phyloP scores from a whole-genome alignment of 495 filamentous ascomycete genomes.

The Xylaria cubensis region DNA sequence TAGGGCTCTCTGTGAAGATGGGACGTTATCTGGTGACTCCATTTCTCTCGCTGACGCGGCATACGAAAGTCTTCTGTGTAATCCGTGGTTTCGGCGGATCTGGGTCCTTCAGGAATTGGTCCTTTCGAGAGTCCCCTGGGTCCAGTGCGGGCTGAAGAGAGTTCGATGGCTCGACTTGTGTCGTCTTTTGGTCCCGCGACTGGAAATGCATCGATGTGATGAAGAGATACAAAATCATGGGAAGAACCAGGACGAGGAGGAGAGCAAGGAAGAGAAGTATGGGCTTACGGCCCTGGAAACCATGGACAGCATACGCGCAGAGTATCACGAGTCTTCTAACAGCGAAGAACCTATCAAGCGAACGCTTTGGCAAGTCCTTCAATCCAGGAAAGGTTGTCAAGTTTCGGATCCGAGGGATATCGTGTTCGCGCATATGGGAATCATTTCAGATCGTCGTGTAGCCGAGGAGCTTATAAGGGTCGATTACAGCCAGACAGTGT shows the following conservation, averaged over 20 bases:
- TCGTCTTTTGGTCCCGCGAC: neutral
- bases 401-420: constrained; percentile 6
- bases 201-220: neutral
- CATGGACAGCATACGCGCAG: neutral
- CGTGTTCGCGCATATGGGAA: constrained; percentile 11
- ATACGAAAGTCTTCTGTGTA: neutral
- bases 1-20: neutral
- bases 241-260: neutral
- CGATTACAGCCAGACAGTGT: neutral
- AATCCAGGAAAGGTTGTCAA: neutral
- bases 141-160: constrained; percentile 31
- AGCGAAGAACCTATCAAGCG: neutral
- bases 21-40: too few species aligned
- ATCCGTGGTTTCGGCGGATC: constrained; percentile 34
- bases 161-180: constrained; percentile 29
- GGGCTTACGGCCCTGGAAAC: neutral
- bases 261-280: neutral
- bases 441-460: neutral
- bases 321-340: neutral
- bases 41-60: neutral
- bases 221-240: neutral
- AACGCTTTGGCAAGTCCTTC: neutral
- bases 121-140: constrained; percentile 34
- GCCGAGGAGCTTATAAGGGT: neutral
- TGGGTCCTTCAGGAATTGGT: constrained; percentile 41